Percentiles rank a stretch among this genome's conserved stretches.
phyloP scores from a whole-genome alignment of 371 early-diverging fungal genomes.

The Mucor irregularis region DNA sequence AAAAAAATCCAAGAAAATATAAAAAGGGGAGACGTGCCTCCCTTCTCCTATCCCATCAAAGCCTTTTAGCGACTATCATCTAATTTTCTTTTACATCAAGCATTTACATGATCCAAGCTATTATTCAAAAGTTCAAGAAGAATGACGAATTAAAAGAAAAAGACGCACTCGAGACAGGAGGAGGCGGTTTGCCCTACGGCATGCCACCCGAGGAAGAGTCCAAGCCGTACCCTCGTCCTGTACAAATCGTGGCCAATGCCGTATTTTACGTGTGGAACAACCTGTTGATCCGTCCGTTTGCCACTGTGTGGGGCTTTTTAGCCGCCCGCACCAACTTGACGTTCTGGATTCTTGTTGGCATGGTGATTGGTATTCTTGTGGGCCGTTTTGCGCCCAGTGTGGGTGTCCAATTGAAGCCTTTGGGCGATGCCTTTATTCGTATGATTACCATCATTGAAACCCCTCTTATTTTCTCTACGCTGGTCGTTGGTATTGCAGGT shows the following conservation, averaged over 20 bases:
- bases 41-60: no score
- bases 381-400: constrained; percentile 59
- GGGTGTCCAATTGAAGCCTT: constrained; percentile 45
- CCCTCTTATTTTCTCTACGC: constrained; percentile 65
- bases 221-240: constrained; percentile 6
- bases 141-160: no score
- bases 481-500: constrained; percentile 71
- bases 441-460: constrained; percentile 72
- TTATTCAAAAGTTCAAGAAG: no score
- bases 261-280: constrained; percentile 3
- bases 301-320: constrained; percentile 1
- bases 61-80: no score
- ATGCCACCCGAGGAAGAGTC: constrained; percentile 6
- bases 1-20: no score
- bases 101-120: no score
- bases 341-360: constrained; percentile 61
- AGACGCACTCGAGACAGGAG: no score
- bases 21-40: no score
- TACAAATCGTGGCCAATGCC: neutral
- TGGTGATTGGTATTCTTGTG: constrained; percentile 64
- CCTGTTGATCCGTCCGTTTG: neutral
- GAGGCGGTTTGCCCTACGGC: constrained; percentile 7
- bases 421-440: constrained; percentile 63
- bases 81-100: no score
- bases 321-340: constrained; percentile 50